Evolutionary conservation across 2,329 filamentous ascomycete species (phyloP).

Genomic region (Aulographum hederae): DNA sequence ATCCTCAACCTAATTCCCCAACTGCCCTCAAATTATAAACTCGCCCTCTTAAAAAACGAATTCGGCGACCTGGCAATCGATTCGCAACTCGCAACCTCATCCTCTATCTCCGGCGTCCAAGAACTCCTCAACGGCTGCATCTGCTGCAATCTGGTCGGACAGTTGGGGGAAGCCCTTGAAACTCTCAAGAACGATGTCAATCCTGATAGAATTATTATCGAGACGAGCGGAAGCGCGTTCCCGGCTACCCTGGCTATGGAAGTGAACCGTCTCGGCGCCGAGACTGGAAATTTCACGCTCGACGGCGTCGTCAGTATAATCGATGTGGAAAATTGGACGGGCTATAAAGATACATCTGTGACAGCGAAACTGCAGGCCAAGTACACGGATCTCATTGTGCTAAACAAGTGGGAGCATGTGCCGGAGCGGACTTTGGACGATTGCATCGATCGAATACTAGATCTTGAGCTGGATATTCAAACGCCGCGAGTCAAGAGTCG

Average conservation of each 20-base stretch:
- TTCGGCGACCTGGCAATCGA: constrained; percentile 91
- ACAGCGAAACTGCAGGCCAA: constrained; percentile 68
- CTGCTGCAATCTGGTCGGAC: constrained; percentile 94
- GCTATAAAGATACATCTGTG: constrained; percentile 79
- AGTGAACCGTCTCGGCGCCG: constrained; percentile 59
- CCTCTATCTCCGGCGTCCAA: constrained; percentile 71
- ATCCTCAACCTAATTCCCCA: constrained; percentile 89
- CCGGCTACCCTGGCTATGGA: constrained; percentile 83
- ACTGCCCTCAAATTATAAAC: constrained; percentile 69
- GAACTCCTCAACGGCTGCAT: constrained; percentile 96
- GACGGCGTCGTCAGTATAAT: constrained; percentile 83
- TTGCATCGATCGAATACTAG: constrained; percentile 60
- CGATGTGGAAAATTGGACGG: constrained; percentile 88
- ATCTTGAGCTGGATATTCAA: constrained; percentile 56
- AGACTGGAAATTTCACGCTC: constrained; percentile 51
- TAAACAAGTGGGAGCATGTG: constrained; percentile 81
- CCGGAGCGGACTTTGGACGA: constrained; percentile 59
- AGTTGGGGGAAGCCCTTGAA: constrained; percentile 61
- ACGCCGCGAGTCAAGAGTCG: constrained; percentile 72
- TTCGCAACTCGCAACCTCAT: constrained; percentile 69
- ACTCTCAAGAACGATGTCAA: constrained; percentile 39
- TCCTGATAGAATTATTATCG: constrained; percentile 81
- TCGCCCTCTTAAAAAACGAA: constrained; percentile 94
- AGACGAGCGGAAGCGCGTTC: constrained; percentile 70
- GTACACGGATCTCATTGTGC: constrained; percentile 78